Percentiles rank a stretch among this genome's conserved stretches.
These are phyloP conservation scores for Rhizodiscina lignyota DNA, from an alignment of 495 filamentous ascomycete genomes.

Conservation along the genomic window DNA sequence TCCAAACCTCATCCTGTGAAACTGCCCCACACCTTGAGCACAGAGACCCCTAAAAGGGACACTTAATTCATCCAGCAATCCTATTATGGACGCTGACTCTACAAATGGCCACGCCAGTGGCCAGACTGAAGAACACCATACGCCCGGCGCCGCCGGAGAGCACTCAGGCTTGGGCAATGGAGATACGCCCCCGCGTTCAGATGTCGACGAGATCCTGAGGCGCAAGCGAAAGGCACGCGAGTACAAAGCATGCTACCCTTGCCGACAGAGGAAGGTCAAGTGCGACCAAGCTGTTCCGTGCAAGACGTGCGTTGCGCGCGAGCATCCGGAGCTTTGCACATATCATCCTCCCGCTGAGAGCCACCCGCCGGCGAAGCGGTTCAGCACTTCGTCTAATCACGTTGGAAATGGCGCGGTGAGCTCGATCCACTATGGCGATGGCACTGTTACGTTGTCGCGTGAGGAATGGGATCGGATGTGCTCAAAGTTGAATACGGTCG, in stretches of 20 bases:
- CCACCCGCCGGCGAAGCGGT: slow-evolving; percentile 14
- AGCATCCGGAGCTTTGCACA: slow-evolving; percentile 24
- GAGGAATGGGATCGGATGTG: slow-evolving; percentile 22
- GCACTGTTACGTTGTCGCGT: slow-evolving; percentile 17
- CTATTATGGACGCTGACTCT: too few species aligned
- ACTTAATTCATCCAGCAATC: too few species aligned
- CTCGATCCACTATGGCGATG: slow-evolving; percentile 5
- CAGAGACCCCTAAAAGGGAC: too few species aligned
- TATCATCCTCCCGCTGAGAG: slow-evolving; percentile 22
- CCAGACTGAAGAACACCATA: too few species aligned
- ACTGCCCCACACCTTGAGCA: too few species aligned
- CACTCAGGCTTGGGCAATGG: too few species aligned
- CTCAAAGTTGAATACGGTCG: slow-evolving; percentile 21
- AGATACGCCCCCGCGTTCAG: too few species aligned
- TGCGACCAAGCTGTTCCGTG: slow-evolving; percentile 17
- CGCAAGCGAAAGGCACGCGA: slow-evolving; percentile 24
- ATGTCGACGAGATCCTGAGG: slow-evolving; percentile 24
- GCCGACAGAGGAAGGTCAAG: slow-evolving; percentile 23
- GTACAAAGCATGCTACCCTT: slow-evolving; percentile 27
- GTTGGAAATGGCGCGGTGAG: slow-evolving; percentile 1
- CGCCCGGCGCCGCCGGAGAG: too few species aligned
- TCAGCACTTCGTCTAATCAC: slow-evolving; percentile 4
- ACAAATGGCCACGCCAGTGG: too few species aligned
- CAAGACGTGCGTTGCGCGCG: slow-evolving; percentile 17
- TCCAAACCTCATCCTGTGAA: too few species aligned